Base-by-base conservation (phyloP, 805 yeast species). In the Scheffersomyces lignosus region DNA sequence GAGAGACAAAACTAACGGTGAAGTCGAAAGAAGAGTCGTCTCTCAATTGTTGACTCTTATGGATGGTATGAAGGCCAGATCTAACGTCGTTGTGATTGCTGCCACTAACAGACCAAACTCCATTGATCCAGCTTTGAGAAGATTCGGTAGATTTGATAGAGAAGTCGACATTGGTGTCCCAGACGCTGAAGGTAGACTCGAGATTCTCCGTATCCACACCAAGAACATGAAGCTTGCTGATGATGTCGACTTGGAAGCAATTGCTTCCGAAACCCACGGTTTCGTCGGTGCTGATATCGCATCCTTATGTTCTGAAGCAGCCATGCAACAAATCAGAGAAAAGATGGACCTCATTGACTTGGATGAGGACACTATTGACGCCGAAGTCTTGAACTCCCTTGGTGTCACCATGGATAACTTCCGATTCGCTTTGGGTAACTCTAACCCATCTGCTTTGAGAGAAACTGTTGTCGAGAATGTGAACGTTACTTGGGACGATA, bases 1-100 rank as follows among this genome's bases (percentile, higher is more conserved):
- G 83, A 88, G 99, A 75, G 99, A 93, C 75, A 93, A 93, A 81
- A 93, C 99, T 37, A 93, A 93, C 62, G 99, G 99, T 73, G 99
- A 93, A 70, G 99, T 93, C 54, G 99, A 93, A 73, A 83, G 99
- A 73, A 85, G 99, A 74, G 99, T 93, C 39, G 99, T 93, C 44
- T 91, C 98, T 20, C 99, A 93, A 72, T 78, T 93, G 59, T 80
- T 93, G 62, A 93, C 99, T 14, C 77, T 93, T 52, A 93, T 93
- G 99, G 99, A 93, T 62, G 99, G 99, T 75, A 93, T 93, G 99
- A 91, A 91, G 71, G 96, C 98, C n/a, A 83, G 99, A 69, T 85
- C 98, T 27, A 93, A 93, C 60, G 85, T 88, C 52, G 99, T 93
- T 45, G 99, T 93, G 39, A 93, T 93, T 70, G 99, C 99, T 38